Base-by-base conservation (phyloP, 352 stramenopile genomes). In the Phytophthora colocasiae region DNA sequence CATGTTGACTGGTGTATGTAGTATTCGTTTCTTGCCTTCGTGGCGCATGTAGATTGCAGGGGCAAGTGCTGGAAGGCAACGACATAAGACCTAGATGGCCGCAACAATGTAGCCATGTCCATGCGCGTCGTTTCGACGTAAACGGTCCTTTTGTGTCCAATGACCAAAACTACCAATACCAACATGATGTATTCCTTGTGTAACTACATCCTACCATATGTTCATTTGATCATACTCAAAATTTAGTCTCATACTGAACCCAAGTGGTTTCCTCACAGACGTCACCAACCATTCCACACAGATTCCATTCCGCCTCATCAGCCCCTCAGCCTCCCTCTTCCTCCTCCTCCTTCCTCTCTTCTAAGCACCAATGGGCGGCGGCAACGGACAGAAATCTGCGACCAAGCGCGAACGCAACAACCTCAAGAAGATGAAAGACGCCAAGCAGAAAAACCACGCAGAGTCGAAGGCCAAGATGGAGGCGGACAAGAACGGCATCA, bases 401-500 rank as follows among this genome's bases (percentile, higher is more conserved):
- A 78, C 81, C 32, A 90, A 90, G 75, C 87, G 87, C 52, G 87
- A 95, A 24, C 87, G 87, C 66, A 92, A 92, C 75, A 92, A 93
- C 63, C 71, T 61, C 36, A 95, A 95, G 81, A 95, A 95, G 78
- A 78, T 82, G 58, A 95, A 95, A 68, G 87, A 93, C 0, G 76
- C 82, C 49, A 95, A 92, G 71, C 46, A 83, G 34, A 93, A 93
- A 72, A 91, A 81, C 68, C 84, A 90, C 63, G 78, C 80, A 14
- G 85, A 83, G 58, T 92, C 80, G 61, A 92, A 91, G 55, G 79
- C 75, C 64, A 95, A 95, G 75, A 93, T 95, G 81, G 73, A 80
- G 61, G 83, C 85, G n/a, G 87, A 95, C 72, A 77, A 77, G 46
- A 75, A 78, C 29, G 81, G 80, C 31, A 75, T 92, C 80, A 95